Percentiles rank a stretch among this genome's conserved stretches.
Evolutionary conservation across 306 rosid genomes (phyloP).

Genomic region (Luffa acutangula): DNA sequence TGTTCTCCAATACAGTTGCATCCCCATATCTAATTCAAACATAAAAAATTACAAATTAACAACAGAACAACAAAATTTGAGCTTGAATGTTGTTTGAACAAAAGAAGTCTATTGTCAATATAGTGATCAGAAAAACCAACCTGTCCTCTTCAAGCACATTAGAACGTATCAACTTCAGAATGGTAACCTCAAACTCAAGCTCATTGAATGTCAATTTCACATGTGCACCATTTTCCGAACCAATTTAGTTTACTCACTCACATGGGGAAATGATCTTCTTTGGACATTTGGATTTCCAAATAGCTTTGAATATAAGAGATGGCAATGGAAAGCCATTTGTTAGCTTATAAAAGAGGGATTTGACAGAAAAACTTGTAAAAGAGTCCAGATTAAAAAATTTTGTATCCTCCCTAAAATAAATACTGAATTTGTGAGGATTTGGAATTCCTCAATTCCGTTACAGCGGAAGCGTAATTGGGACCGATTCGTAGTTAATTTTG

Average conservation of each 20-base stretch:
- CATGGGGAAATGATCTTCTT: neutral
- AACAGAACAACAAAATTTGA: neutral
- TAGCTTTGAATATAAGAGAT: no score
- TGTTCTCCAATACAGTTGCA: constrained; percentile 88
- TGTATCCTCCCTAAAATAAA: no score
- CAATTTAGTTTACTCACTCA: neutral
- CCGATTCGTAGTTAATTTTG: no score
- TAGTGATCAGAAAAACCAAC: constrained; percentile 21
- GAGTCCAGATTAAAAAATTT: no score
- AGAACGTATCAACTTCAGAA: constrained; percentile 55
- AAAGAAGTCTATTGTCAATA: neutral
- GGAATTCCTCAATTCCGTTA: no score
- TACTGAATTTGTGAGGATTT: no score
- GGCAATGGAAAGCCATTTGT: no score
- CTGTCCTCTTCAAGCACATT: constrained; percentile 86
- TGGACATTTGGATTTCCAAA: no score
- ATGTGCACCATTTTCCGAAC: constrained; percentile 25
- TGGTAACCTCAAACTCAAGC: constrained; percentile 67
- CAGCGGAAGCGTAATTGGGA: no score
- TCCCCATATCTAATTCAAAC: constrained; percentile 61
- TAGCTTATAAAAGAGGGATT: no score
- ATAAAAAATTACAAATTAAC: neutral
- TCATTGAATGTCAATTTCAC: constrained; percentile 72
- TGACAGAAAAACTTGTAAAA: no score
- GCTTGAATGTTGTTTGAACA: neutral